A percentile compares a stretch with the other conserved stretches of the same genome.
phyloP scores from a whole-genome alignment of 352 stramenopile genomes.

The Globisporangium spiculum region DNA sequence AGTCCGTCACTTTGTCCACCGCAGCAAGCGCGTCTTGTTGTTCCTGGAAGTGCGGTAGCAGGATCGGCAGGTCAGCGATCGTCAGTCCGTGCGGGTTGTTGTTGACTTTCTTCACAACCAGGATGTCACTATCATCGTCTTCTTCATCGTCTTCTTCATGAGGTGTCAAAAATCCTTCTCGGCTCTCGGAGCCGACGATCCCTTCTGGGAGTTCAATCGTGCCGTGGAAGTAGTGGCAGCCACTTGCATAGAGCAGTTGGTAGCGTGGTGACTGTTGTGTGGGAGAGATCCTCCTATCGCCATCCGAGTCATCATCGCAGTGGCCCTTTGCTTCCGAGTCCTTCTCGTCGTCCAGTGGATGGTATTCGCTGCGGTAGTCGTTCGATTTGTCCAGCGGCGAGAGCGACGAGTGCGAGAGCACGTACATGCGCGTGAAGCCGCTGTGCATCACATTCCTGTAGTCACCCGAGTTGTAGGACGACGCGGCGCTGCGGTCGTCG shows the following conservation, averaged over 20 bases:
- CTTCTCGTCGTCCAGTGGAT: conserved; percentile 6
- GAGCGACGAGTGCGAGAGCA: conserved; percentile 32
- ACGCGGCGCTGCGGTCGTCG: conserved; percentile 14
- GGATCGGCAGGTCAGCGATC: conserved; percentile 36
- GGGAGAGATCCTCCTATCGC: not conserved
- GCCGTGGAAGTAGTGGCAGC: conserved; percentile 58
- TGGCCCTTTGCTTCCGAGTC: conserved; percentile 17
- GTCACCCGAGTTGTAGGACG: conserved; percentile 54
- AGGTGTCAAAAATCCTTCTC: not conserved
- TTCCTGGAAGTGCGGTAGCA: conserved; percentile 52
- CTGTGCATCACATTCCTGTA: conserved; percentile 49
- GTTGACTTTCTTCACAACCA: conserved; percentile 13
- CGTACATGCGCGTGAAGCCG: conserved; percentile 68
- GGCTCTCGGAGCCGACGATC: conserved; percentile 11
- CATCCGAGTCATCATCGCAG: not conserved
- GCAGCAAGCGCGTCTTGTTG: conserved; percentile 45
- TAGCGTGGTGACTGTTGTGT: conserved; percentile 13
- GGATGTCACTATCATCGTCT: not conserved
- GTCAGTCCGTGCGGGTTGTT: conserved; percentile 14
- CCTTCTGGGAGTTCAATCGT: conserved; percentile 35
- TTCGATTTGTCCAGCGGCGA: conserved; percentile 25
- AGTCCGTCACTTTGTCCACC: conserved; percentile 38
- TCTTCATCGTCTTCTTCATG: not conserved
- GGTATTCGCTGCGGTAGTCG: conserved; percentile 25
- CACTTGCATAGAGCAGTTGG: conserved; percentile 55